Base-by-base conservation (phyloP, 805 yeast species). In the Debaryomyces prosopidis region DNA sequence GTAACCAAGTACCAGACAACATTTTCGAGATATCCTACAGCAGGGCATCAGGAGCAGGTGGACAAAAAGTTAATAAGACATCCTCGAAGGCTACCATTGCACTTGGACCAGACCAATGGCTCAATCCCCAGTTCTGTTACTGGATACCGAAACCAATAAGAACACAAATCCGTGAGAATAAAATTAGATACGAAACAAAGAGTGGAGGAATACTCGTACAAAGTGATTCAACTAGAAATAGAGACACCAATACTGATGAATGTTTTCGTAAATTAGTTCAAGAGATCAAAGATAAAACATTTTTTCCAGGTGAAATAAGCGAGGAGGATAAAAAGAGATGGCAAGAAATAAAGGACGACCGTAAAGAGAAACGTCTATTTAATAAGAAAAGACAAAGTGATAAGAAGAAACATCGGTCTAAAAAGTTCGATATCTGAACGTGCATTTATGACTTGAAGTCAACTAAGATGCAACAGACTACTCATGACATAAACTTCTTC, bases 21-120 rank as follows among this genome's bases (percentile, higher is more conserved):
- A 53, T 62, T 12, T 83, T 84, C 53, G 63, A 66, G 2, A 57
- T 77, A 1, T 50, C 71, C 3, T 84, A 65, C 56, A 69, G 81
- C 43, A 63, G 91, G 46, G 77, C 94, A 0, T 80, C 90, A 28
- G 96, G 96, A 0, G 89, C 96, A 0, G 96, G 96, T 1, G 96
- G 96, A 0, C 96, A 88, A 54, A 85, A 89, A 57, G 95, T 89
- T 9, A 88, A 88, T 62, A 88, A 88, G 54, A 73, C 83, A 8
- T 75, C 77, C 26, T 76, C 87, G 1, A 84, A 87, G 55, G 88
- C 90, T 6, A 82, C 88, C 0, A 58, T 88, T 15, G 67, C 78
- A 4, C 54, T 84, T 45, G 63, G 59, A 6, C 61, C 71, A 0
- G 62, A 62, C 4, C 60, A 69, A 30, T 75, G 88, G 76, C 62